Evolutionary conservation across 768 basidiomycete species (phyloP).

Genomic region (Austroboletus eburneus): DNA sequence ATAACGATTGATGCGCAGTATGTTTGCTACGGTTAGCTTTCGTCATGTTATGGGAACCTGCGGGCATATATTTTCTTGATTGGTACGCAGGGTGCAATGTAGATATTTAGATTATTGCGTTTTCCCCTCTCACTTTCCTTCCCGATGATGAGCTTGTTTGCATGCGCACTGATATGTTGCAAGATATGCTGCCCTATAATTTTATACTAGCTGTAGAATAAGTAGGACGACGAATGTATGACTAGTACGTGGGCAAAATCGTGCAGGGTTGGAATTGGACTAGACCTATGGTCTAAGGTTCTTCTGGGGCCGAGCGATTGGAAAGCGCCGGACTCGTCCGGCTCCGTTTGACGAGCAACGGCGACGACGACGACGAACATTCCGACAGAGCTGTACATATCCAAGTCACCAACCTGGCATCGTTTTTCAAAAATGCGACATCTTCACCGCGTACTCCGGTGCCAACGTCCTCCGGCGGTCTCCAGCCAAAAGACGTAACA

Average conservation of each 20-base stretch:
- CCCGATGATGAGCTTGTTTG: constrained; percentile 7
- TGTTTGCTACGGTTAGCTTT: constrained; percentile 11
- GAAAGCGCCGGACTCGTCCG: constrained; percentile 1
- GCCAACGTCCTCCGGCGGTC: constrained; percentile 46
- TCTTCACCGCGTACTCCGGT: constrained; percentile 42
- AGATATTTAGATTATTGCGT: constrained; percentile 36
- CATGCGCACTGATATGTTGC: constrained; percentile 18
- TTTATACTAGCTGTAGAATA: constrained; percentile 15
- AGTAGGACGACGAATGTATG: constrained; percentile 21
- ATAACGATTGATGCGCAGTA: neutral
- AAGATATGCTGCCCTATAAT: constrained; percentile 29
- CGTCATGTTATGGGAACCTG: constrained; percentile 15
- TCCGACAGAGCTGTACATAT: neutral
- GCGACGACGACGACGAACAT: constrained; percentile 13
- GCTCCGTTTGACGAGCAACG: constrained; percentile 7
- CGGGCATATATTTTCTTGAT: constrained; percentile 32
- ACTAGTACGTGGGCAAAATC: constrained; percentile 19
- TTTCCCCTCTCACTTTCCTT: constrained; percentile 7
- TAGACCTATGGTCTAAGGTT: neutral
- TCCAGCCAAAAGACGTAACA: constrained; percentile 50
- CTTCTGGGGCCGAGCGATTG: constrained; percentile 4
- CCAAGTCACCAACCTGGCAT: constrained; percentile 52
- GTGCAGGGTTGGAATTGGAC: constrained; percentile 18
- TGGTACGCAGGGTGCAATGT: constrained; percentile 31
- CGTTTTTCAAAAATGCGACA: constrained; percentile 54